phyloP scores from a whole-genome alignment of 2,329 filamentous ascomycete genomes.

The Sporothrix inflata region DNA sequence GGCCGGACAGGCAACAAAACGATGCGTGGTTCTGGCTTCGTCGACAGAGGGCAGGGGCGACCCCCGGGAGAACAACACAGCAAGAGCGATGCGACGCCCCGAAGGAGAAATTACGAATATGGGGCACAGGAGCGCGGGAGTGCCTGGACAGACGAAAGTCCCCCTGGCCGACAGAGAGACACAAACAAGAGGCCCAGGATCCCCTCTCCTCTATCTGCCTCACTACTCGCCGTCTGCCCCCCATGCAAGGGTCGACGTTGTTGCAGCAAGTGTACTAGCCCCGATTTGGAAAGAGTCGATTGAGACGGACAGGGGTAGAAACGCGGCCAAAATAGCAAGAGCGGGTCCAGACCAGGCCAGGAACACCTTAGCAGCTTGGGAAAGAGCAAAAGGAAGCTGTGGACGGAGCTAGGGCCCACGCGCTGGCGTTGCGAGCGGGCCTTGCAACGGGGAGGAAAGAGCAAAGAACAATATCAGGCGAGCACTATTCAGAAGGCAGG shows the following conservation, averaged over 20 bases:
- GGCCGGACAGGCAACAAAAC: neutral
- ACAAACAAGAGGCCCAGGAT: constrained; percentile 14
- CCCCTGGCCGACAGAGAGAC: constrained; percentile 3
- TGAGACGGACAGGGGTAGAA: constrained; percentile 7
- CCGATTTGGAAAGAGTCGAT: neutral
- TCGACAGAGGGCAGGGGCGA: constrained; percentile 10
- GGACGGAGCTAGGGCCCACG: constrained; percentile 9
- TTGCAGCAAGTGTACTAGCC: constrained; percentile 22
- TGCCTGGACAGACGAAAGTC: neutral
- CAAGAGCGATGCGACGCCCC: neutral
- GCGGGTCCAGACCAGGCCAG: constrained; percentile 3
- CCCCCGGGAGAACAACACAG: neutral
- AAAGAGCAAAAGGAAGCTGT: neutral
- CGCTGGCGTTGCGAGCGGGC: neutral
- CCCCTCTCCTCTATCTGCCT: neutral
- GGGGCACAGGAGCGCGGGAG: neutral
- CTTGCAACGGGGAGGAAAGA: neutral
- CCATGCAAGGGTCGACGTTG: constrained; percentile 24
- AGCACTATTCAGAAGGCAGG: neutral
- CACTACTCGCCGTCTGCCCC: neutral
- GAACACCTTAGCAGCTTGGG: constrained; percentile 10
- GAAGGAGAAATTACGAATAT: neutral
- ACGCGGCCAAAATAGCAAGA: constrained; percentile 12
- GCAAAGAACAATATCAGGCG: neutral
- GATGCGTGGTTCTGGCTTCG: neutral